Conservation (phyloP, 495 filamentous ascomycete species). For the Aspergillus carlsbadensis region DNA sequence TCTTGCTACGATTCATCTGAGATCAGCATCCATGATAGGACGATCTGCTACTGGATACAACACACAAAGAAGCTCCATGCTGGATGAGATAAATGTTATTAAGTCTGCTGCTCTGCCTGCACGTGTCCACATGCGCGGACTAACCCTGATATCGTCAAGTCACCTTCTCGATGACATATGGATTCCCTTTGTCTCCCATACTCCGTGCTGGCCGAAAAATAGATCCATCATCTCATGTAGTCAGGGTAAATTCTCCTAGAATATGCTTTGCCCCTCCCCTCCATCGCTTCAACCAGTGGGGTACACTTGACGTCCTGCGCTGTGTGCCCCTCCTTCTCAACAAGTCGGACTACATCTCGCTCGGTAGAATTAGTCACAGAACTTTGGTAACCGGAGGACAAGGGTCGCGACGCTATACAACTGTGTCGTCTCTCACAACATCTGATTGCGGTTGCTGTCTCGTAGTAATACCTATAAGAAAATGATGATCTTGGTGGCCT, state of each 20-base stretch:
- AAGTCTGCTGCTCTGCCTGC: too few species aligned
- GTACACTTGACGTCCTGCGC: constrained; percentile 7
- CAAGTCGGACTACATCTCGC: neutral
- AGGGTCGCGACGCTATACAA: neutral
- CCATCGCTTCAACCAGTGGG: neutral
- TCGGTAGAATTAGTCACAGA: neutral
- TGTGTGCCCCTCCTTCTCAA: constrained; percentile 4
- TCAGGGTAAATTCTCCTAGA: neutral
- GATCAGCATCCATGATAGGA: neutral
- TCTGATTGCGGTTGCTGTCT: neutral
- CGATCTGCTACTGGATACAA: too few species aligned
- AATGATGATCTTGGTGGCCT: neutral
- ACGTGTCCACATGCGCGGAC: too few species aligned
- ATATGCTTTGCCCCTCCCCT: neutral
- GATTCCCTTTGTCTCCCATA: too few species aligned
- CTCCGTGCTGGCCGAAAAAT: neutral
- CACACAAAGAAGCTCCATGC: too few species aligned
- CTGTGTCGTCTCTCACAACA: neutral
- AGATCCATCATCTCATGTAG: constrained; percentile 2
- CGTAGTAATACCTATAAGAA: neutral
- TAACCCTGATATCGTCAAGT: neutral
- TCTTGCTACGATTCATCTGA: neutral
- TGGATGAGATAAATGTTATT: too few species aligned
- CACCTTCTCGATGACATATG: neutral
- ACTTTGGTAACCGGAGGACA: neutral